Evolutionary conservation across 2,329 filamentous ascomycete species (phyloP), one percentile per base, ranked within the genome.

Genomic region (Hymenotorrendiella dingleyae): DNA sequence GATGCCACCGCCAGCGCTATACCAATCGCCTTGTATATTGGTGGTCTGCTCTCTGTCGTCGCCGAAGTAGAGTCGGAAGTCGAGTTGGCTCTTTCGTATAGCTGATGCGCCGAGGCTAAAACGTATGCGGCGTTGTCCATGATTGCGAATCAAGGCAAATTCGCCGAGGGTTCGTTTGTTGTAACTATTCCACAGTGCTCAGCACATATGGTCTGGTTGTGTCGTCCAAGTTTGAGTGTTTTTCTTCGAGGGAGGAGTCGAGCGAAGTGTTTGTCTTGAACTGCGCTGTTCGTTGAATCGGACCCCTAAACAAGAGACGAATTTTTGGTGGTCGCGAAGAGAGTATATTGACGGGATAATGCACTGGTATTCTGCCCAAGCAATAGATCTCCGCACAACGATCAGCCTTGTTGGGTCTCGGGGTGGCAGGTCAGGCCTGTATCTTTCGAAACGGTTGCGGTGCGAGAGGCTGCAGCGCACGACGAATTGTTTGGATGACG

Each of bases 1-100:
- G 91, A 97, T 23, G 81, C 80, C 46, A 96, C 75, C 12, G 93
- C 93, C 26, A 98, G 72, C 17, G 80, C 73, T 49, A 98, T 87
- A 42, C 93, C 93, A 53, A 97, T 77, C 20, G 82, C 78, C 62
- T 96, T 97, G 74, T 86, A 97, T 45, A 68, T 42, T 4, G 58
- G 47, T 4, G 60, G 59, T 45, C 59, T 43, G 6, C 49, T 32
- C 11, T 43, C 44, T 6, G 43, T 56, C 2, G 20, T 16, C 22
- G 52, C 41, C 44, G 50, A 43, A n/a, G n/a, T n/a, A n/a, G n/a
- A n/a, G n/a, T n/a, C n/a, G 46, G 51, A 57, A 49, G 39, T 40
- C 42, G 69, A 66, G 8, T 28, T 28, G 4, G 66, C 62, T 51
- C 72, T 65, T 40, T 67, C 64, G 46, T 73, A 73, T 9, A 70